phyloP scores from a whole-genome alignment of 257 asterid species.

The Solanum pennellii region DNA sequence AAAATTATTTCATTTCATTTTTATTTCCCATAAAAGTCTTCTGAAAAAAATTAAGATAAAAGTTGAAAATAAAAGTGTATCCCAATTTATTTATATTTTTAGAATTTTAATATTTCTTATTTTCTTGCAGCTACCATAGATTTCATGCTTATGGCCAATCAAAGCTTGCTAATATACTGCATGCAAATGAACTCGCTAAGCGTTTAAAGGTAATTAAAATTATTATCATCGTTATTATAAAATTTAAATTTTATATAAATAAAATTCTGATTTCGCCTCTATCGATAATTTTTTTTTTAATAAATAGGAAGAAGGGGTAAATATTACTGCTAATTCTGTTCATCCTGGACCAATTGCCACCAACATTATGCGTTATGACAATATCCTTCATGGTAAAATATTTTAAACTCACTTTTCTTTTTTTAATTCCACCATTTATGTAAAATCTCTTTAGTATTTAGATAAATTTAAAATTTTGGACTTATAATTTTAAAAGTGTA shows the following conservation, averaged over 20 bases:
- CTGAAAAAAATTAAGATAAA: background rate
- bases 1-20: too few species aligned
- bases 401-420: background rate
- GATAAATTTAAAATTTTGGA: background rate
- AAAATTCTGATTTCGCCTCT: background rate
- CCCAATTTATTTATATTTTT: background rate
- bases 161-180: conserved; percentile 70
- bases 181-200: conserved; percentile 56
- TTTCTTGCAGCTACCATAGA: conserved; percentile 30
- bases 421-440: background rate
- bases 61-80: too few species aligned
- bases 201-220: conserved; percentile 37
- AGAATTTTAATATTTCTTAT: background rate
- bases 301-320: conserved; percentile 59
- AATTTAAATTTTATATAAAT: background rate
- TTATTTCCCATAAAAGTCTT: background rate
- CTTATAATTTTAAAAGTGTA: background rate
- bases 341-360: conserved; percentile 84
- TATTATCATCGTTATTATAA: background rate
- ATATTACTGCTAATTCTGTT: conserved; percentile 68
- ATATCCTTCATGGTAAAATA: conserved; percentile 30
- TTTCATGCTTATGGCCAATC: conserved; percentile 71
- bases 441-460: background rate
- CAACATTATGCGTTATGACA: conserved; percentile 47
- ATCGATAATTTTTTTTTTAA: background rate